A percentile compares a stretch with the other conserved stretches of the same genome.
Evolutionary conservation across 1,284 basidiomycete genomes (phyloP).

Genomic region (Coniferiporia weirii): DNA sequence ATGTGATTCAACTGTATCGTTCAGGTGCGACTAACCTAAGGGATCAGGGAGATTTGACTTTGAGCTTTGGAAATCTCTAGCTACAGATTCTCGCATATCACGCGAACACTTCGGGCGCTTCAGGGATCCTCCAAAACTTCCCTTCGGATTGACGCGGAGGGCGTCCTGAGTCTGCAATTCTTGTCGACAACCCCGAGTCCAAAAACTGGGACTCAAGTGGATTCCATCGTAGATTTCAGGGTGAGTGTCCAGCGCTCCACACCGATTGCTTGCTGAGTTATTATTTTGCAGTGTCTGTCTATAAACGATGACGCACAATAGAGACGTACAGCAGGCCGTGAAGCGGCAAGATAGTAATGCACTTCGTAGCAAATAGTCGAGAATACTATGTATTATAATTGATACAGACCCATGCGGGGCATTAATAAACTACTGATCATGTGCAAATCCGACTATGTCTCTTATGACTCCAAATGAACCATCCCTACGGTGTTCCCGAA

Average conservation of each 20-base stretch:
- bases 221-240: constrained; percentile 80
- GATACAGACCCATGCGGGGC: neutral
- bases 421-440: neutral
- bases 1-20: constrained; percentile 61
- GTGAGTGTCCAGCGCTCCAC: constrained; percentile 44
- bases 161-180: constrained; percentile 81
- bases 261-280: constrained; percentile 13
- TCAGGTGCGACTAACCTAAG: constrained; percentile 54
- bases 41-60: neutral
- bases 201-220: constrained; percentile 38
- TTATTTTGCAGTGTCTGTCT: constrained; percentile 21
- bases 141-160: constrained; percentile 74
- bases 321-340: neutral
- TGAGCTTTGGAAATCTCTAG: constrained; percentile 34
- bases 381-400: neutral
- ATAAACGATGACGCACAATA: constrained; percentile 4
- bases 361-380: neutral
- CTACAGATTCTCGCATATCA: constrained; percentile 75
- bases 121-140: constrained; percentile 82
- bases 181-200: constrained; percentile 67
- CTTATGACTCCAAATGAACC: constrained; percentile 30
- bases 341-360: neutral
- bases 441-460: neutral
- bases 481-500: constrained; percentile 78
- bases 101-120: constrained; percentile 65